Base-by-base conservation (phyloP, 2,329 filamentous ascomycete species). In the Hypoxylon sp. region DNA sequence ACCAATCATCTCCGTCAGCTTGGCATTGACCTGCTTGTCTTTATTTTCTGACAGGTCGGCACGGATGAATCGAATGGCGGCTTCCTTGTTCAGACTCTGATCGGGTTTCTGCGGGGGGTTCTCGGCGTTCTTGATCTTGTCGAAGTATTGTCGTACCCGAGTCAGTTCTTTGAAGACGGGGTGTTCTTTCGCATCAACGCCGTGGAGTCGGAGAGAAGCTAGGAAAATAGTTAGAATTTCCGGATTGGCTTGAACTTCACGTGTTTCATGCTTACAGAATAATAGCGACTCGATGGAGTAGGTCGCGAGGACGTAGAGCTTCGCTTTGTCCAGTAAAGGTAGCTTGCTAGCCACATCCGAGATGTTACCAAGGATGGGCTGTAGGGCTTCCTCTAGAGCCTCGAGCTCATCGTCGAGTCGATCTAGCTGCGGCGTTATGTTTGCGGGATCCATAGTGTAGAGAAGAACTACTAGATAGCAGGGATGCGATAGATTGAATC, bases 311-410 rank as follows among this genome's bases (percentile, higher is more conserved):
- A 95, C 89, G 75, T 96, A 93, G 62, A 97, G 88, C 80, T 98
- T 97, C 6, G 95, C 93, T 80, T 93, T 94, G 81, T 98, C 94
- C 64, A 99, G 84, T n/a, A 98, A 84, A 1, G 94, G 94, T 26
- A 98, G 84, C 74, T 93, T 93, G 57, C 88, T 89, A 4, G 92
- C 88, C 59, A 87, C 86, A 41, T 89, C 87, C 52, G 87, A 82
- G 44, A 97, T 80, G 51, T 84, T 84, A 34, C 83, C 81, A 24
- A 97, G 80, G 5, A 98, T 80, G n/a, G 94, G 93, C 66, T 86
- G 79, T 26, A 98, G 83, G 3, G 86, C 83, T 34, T 89, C 86
- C 74, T 96, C 88, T 48, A 98, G 85, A 57, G 89, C 86, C 78
- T 96, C 91, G 52, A 98, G 86, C 75, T 93, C 88, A 70, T 87